Evolutionary conservation across 164 flowering plant genomes (phyloP).

Genomic region (Annona squamosa): DNA sequence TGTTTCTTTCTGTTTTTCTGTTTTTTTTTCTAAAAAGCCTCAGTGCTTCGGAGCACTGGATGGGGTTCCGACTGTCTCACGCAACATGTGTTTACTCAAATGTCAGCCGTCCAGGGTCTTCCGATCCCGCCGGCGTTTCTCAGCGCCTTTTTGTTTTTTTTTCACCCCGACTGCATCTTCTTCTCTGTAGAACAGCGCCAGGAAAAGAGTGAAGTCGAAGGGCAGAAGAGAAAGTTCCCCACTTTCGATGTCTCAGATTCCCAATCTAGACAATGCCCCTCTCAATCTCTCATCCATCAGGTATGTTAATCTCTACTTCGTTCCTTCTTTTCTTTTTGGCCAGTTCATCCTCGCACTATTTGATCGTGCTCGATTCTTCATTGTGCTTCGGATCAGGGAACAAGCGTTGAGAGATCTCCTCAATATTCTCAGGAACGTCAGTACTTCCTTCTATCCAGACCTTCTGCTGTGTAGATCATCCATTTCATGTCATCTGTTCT

Average conservation of each 20-base stretch:
- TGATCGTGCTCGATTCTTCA: neutral
- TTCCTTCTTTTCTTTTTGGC: neutral
- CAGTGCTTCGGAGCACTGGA: no score
- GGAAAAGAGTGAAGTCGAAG: no score
- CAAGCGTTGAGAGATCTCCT: constrained; percentile 85
- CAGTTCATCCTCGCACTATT: neutral
- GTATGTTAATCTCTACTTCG: constrained; percentile 20
- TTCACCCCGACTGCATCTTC: no score
- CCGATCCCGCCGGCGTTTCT: no score
- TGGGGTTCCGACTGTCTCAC: no score
- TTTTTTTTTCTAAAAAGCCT: no score
- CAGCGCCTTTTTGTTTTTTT: no score
- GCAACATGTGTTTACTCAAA: no score
- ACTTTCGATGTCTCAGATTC: constrained; percentile 74
- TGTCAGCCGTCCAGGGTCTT: no score
- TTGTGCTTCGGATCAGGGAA: constrained; percentile 38
- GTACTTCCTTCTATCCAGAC: constrained; percentile 9
- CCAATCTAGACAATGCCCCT: constrained; percentile 76
- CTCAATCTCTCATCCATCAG: constrained; percentile 64
- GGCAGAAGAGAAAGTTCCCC: no score
- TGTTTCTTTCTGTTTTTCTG: no score
- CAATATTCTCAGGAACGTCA: constrained; percentile 68
- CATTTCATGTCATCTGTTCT: neutral
- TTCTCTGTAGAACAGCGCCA: no score
- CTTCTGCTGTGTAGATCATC: neutral